Evolutionary conservation across 768 basidiomycete genomes (phyloP), one percentile per base, ranked within the genome.

Genomic region (Suillus paluster): DNA sequence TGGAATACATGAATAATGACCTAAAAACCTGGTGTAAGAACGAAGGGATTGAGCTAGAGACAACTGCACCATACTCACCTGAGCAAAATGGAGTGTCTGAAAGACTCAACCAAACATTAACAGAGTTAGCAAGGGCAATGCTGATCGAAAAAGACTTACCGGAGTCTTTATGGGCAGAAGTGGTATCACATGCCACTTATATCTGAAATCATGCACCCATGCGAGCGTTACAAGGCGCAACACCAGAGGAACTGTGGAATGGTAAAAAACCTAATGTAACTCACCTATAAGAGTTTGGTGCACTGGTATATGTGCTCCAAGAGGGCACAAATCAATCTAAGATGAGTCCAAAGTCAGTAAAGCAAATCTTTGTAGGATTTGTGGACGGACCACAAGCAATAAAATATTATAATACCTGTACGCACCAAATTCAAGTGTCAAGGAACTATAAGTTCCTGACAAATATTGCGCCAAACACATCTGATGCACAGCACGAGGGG

Each of bases 1-100:
- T 61, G 8, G 76, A 80, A 61, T 70, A 76, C 6, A 45, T 77
- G 0, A 76, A 78, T 33, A 50, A 52, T 0, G 52, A 61, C 2
- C 41, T 76, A 12, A 66, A 64, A 42, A 15, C 50, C 0, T 77
- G 72, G 64, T 68, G 68, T 34, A 59, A 39, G 0, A 5, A 54
- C 0, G 61, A 67, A 1, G 77, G 79, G 0, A 77, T 78, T 7
- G 66, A 67, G 1, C 61, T 78, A 0, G 70, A 80, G 17, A 67
- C 64, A 0, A 77, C 72, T 0, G 71, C 71, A 5, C 79, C 76
- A 2, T 78, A 81, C 36, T 74, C 76, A 8, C 77, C 76, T 0
- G 64, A 73, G 1, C 77, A 80, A 30, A 81, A 81, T 61, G 75
- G 72, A 8, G 58, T 71, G n/a, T 73, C 80, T 0, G 79, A 84